Percentiles rank a stretch among this genome's conserved stretches.
These are phyloP conservation scores for Acanthamoeba quina DNA, from an alignment of 208 protist genomes.

Conservation along the genomic window DNA sequence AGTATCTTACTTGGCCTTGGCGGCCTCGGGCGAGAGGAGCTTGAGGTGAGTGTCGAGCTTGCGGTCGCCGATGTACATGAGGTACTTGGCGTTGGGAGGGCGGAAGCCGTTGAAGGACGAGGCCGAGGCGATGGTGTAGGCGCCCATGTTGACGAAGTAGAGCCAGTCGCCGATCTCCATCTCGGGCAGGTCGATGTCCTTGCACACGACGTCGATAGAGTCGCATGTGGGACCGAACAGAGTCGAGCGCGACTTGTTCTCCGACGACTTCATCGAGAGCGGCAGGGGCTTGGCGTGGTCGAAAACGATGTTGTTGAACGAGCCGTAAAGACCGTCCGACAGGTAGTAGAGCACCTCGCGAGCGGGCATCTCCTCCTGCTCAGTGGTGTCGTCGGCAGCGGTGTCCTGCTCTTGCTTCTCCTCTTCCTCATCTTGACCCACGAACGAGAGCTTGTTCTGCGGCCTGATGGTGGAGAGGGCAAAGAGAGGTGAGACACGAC, in stretches of 20 bases:
- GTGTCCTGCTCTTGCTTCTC: neutral
- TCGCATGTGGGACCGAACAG: slow-evolving; percentile 94
- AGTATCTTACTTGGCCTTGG: neutral
- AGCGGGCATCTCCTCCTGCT: slow-evolving; percentile 66
- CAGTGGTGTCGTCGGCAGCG: neutral
- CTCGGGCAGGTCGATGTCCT: slow-evolving; percentile 84
- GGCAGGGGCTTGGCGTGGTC: slow-evolving; percentile 80
- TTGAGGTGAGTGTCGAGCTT: slow-evolving; percentile 46
- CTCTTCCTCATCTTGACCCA: neutral
- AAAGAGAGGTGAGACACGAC: neutral
- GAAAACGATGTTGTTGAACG: slow-evolving; percentile 93
- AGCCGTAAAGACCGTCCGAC: slow-evolving; percentile 92
- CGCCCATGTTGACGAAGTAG: slow-evolving; percentile 92
- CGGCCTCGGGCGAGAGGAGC: neutral
- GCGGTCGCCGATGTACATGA: slow-evolving; percentile 21
- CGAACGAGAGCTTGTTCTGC: slow-evolving; percentile 20
- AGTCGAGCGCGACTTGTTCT: slow-evolving; percentile 66
- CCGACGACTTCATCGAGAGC: slow-evolving; percentile 5
- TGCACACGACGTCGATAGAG: slow-evolving; percentile 88
- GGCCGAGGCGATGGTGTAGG: slow-evolving; percentile 89
- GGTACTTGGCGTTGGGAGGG: slow-evolving; percentile 22
- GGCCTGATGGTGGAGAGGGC: neutral
- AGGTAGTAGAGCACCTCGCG: slow-evolving; percentile 90
- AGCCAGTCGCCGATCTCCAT: slow-evolving; percentile 93
- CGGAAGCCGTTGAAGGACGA: slow-evolving; percentile 89